Percentiles rank a stretch among this genome's conserved stretches.
These are phyloP conservation scores for Penicillium parvum DNA, from an alignment of 495 filamentous ascomycete genomes.

Conservation along the genomic window DNA sequence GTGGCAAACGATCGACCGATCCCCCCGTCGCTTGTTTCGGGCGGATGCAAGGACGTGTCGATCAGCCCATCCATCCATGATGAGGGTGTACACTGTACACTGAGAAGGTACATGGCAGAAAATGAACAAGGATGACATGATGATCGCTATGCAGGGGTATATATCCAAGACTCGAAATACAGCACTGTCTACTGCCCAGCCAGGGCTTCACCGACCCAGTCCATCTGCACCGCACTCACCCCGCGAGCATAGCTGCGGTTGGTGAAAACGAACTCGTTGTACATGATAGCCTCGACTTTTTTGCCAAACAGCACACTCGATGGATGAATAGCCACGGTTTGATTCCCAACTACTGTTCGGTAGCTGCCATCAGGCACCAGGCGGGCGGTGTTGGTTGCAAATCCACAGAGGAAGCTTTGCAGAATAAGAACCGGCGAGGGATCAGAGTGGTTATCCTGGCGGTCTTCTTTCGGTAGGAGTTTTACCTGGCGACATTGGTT, in stretches of 20 bases:
- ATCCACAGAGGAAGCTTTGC: constrained; percentile 78
- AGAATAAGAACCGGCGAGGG: constrained; percentile 52
- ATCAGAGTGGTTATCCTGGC: constrained; percentile 13
- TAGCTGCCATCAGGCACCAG: constrained; percentile 82
- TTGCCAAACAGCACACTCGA: constrained; percentile 78
- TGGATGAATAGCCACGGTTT: constrained; percentile 86
- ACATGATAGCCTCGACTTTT: constrained; percentile 93
- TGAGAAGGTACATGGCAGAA: neutral
- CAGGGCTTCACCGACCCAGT: constrained; percentile 76
- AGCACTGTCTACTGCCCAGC: constrained; percentile 22
- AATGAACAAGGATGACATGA: neutral
- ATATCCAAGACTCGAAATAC: constrained; percentile 6
- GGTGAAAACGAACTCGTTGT: constrained; percentile 93
- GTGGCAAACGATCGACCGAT: constrained; percentile 15
- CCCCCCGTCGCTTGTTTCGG: neutral
- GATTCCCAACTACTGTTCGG: constrained; percentile 75
- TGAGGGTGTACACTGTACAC: neutral
- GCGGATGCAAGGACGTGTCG: constrained; percentile 8
- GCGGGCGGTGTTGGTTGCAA: constrained; percentile 76
- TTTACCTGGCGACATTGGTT: constrained; percentile 52
- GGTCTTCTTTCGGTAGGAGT: constrained; percentile 26
- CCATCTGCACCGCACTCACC: constrained; percentile 80
- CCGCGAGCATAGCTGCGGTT: constrained; percentile 85
- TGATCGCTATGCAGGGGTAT: constrained; percentile 13
- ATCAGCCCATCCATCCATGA: neutral